Evolutionary conservation across 2,329 filamentous ascomycete species (phyloP).

Genomic region (Aspergillaceae sp.): DNA sequence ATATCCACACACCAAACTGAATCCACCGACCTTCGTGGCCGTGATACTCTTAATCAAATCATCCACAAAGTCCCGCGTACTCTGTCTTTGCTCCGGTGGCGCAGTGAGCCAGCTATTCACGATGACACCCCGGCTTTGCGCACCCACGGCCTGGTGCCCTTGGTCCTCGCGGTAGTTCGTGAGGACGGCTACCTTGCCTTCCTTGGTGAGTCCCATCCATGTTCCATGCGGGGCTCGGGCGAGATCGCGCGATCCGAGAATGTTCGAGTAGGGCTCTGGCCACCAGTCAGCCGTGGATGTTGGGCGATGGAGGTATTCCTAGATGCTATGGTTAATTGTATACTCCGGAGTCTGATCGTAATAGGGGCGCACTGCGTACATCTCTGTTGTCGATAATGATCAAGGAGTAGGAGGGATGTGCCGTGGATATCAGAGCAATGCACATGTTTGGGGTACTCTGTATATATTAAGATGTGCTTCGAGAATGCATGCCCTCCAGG

Average conservation of each 20-base stretch:
- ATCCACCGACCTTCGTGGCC: slow-evolving; percentile 49
- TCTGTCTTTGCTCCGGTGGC: slow-evolving; percentile 27
- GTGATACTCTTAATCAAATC: slow-evolving; percentile 43
- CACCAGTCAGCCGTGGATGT: slow-evolving; percentile 51
- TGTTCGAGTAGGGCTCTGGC: slow-evolving; percentile 43
- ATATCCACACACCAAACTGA: slow-evolving; percentile 50
- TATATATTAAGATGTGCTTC: background rate
- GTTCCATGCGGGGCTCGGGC: slow-evolving; percentile 50
- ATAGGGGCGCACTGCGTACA: slow-evolving; percentile 24
- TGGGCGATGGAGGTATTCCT: slow-evolving; percentile 52
- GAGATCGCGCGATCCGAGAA: slow-evolving; percentile 52
- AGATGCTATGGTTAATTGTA: too few relatives aligned
- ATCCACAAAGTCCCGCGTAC: slow-evolving; percentile 42
- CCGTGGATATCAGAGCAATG: slow-evolving; percentile 59
- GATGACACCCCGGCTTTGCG: slow-evolving; percentile 46
- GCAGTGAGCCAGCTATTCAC: slow-evolving; percentile 49
- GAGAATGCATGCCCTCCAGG: too few relatives aligned
- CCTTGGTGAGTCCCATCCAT: slow-evolving; percentile 52
- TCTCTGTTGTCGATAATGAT: slow-evolving; percentile 63
- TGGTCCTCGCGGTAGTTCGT: slow-evolving; percentile 53
- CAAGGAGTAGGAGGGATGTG: slow-evolving; percentile 60
- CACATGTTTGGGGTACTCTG: slow-evolving; percentile 45
- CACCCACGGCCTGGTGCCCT: slow-evolving; percentile 35
- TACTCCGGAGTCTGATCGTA: background rate
- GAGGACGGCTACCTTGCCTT: slow-evolving; percentile 50